phyloP scores from a whole-genome alignment of 495 filamentous ascomycete species.

The Penicillium odoratum region DNA sequence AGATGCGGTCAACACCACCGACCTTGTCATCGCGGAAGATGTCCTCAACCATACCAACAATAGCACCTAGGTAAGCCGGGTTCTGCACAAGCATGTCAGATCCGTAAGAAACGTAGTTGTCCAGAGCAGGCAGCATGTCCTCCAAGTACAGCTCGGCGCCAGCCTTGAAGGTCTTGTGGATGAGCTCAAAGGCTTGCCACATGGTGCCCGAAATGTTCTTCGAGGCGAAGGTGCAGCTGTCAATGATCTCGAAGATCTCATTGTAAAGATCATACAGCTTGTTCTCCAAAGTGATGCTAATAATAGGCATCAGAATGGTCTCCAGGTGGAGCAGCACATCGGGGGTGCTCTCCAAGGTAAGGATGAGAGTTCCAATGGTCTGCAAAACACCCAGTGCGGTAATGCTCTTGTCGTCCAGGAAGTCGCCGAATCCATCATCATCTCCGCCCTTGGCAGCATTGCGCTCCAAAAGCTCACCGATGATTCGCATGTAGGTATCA shows the following conservation, averaged over 20 bases:
- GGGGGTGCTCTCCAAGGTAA: slow-evolving; percentile 94
- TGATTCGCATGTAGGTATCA: slow-evolving; percentile 93
- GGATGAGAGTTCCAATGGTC: slow-evolving; percentile 95
- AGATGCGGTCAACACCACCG: slow-evolving; percentile 92
- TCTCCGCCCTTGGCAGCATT: slow-evolving; percentile 67
- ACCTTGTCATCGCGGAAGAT: slow-evolving; percentile 85
- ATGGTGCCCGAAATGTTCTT: slow-evolving; percentile 93
- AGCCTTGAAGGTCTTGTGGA: slow-evolving; percentile 95
- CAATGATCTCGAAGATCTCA: slow-evolving; percentile 97
- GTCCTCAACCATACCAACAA: slow-evolving; percentile 78
- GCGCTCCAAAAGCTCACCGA: slow-evolving; percentile 85
- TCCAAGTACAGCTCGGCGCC: slow-evolving; percentile 97
- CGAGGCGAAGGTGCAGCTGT: slow-evolving; percentile 98
- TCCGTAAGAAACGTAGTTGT: slow-evolving; percentile 95
- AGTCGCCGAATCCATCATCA: slow-evolving; percentile 81
- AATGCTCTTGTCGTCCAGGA: slow-evolving; percentile 97
- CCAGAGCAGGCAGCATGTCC: slow-evolving; percentile 93
- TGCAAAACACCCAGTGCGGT: slow-evolving; percentile 95
- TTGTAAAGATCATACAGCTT: slow-evolving; percentile 97
- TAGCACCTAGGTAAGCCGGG: slow-evolving; percentile 79
- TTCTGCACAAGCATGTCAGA: slow-evolving; percentile 74
- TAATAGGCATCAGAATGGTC: slow-evolving; percentile 94
- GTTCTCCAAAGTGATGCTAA: slow-evolving; percentile 92
- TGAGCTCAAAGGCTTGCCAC: slow-evolving; percentile 97
- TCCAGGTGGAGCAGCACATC: slow-evolving; percentile 93